Evolutionary conservation across 2,329 filamentous ascomycete genomes (phyloP), one percentile per base, ranked within the genome.

Genomic region (Pyricularia sp.): DNA sequence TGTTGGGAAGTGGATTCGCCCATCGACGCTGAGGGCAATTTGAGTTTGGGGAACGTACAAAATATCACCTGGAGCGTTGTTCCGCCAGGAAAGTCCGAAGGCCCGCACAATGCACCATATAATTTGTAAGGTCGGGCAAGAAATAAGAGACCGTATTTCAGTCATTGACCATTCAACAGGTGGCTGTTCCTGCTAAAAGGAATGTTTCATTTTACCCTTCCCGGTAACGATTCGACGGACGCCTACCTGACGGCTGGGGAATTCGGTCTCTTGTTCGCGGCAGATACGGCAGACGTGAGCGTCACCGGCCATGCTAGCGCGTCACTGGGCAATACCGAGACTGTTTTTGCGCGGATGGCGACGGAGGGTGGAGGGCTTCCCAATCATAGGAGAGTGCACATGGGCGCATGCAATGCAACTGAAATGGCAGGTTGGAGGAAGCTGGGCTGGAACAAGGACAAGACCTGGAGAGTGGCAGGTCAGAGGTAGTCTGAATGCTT

Each of bases 1-100:
- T 84, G 81, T 77, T 84, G 81, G 81, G 77, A 81, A 50, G 42
- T 50, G 42, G 42, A 50, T 50, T 50, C 42, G 42, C 42, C 42
- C 42, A 50, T 50, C 42, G 42, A 50, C 42, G 42, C 42, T 50
- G 42, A 50, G 42, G 42, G 42, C 42, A 50, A 50, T 50, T 50
- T 50, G 42, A 50, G 17, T 50, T 50, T 50, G 42, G 42, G 42
- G 42, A 50, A 50, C 42, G 42, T 50, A 50, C 17, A 50, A 50
- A 50, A 50, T 50, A 50, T 50, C 17, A 50, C 42, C 42, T 50
- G 42, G 42, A 50, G 42, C 42, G 42, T 50, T 50, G 17, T 50
- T 50, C 42, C 42, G 42, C 42, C 42, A 50, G 42, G 42, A 50
- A 50, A 50, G 42, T 50, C 42, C 42, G 42, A 50, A 50, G 42